These are phyloP conservation scores for Cladosporium sp. DNA, from an alignment of 2,329 filamentous ascomycete species.

Conservation along the genomic window DNA sequence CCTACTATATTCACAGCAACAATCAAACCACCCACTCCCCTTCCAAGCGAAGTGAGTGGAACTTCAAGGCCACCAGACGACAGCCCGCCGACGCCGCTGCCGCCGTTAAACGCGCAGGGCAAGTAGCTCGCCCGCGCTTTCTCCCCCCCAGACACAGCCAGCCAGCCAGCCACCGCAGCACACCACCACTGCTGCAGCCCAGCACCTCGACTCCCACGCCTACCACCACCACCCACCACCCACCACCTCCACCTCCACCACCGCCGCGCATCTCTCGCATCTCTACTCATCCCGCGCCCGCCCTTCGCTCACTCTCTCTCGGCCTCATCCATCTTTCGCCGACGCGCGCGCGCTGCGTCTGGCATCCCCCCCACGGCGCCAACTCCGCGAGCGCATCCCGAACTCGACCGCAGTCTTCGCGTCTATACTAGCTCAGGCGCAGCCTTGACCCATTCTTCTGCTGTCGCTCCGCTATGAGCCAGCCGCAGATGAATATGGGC, in stretches of 20 bases:
- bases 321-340: background rate
- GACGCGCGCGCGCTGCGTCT: slow-evolving; percentile 13
- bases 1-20: no score
- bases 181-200: background rate
- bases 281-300: background rate
- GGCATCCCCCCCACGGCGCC: slow-evolving; percentile 1
- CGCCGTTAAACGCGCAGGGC: no score
- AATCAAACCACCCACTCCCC: no score
- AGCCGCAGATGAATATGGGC: slow-evolving; percentile 67
- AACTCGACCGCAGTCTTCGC: background rate
- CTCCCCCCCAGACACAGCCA: no score
- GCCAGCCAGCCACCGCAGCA: background rate
- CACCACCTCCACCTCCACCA: slow-evolving; percentile 1
- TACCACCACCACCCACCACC: background rate
- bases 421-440: background rate
- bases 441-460: slow-evolving; percentile 2
- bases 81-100: no score
- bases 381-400: slow-evolving; percentile 5
- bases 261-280: slow-evolving; percentile 3
- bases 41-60: no score
- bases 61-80: no score
- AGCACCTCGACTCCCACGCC: background rate
- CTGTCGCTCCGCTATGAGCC: slow-evolving; percentile 42
- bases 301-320: background rate
- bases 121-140: no score